Evolutionary conservation across 495 filamentous ascomycete genomes (phyloP), one percentile per base, ranked within the genome.

Genomic region (Podospora bellae-mahoneyi): DNA sequence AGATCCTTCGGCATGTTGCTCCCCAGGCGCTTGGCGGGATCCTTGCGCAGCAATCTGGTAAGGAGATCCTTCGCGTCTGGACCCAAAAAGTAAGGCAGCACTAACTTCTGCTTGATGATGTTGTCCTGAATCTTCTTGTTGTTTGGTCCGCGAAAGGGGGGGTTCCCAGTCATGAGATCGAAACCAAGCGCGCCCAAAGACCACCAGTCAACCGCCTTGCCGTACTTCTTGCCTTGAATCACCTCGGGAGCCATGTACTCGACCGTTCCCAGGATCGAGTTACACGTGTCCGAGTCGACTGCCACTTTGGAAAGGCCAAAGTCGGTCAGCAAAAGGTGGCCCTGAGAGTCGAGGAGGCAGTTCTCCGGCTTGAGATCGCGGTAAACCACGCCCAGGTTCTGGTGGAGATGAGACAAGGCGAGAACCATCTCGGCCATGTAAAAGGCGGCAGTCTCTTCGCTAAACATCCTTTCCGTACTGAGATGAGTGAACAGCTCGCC

Each of bases 161-260:
- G 92, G 7, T 85, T 84, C 44, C 96, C 95, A 13, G 93, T 97
- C 74, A 99, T 86, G 18, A 99, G 86, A 77, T 99, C 95, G 76
- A 88, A 94, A 59, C 92, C 93, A 48, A 99, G 82, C 20, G 94
- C 92, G 27, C 96, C 95, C 34, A 99, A 89, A 4, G 94, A 96
- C 95, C 95, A 99, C 94, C 94, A 99, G 82, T 99, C 95, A 48
- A 97, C 96, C 18, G 92, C 89, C 76, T 92, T 92, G 76, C 93
- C 93, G 77, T 99, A 99, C 71, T 87, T 87, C 68, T 90, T 86
- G 68, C 92, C 92, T 57, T 84, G 84, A 71, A 99, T 88, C 53
- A 99, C 90, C 80, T 99, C 95, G 4, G 95, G 95, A 0, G 95
- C 95, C 96, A 98, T 98, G 85, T 98, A 99, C 72, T 97, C 95